Evolutionary conservation across 2,329 filamentous ascomycete species (phyloP), one percentile per base, ranked within the genome.

Genomic region (Beauveria australis): DNA sequence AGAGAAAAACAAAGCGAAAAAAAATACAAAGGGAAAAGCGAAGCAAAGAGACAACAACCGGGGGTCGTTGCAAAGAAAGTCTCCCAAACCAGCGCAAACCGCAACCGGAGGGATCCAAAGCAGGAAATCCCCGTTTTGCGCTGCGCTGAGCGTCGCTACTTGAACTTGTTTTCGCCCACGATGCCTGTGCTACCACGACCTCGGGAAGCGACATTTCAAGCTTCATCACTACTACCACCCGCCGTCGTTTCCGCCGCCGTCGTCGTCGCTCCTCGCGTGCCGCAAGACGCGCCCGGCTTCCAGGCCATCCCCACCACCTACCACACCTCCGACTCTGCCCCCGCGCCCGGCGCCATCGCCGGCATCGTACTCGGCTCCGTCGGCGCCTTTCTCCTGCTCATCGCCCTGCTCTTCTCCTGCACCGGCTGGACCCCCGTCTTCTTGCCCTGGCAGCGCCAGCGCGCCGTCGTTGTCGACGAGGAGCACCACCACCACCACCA

Each of bases 341-440:
- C 70, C 66, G 68, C 66, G 19, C 81, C 78, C 0, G 77, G 74
- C 62, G 71, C 72, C 54, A 69, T 80, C 16, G 77, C 71, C 10
- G 78, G 72, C 64, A 77, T 79, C 61, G 75, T 78, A 5, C 70
- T 80, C 55, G 78, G 77, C 64, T 73, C 75, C 47, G 73, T 79
- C 53, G 75, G 72, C 30, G 82, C 77, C 57, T 81, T 85, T 68
- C 68, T 84, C 37, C 72, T 85, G 40, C 63, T 84, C 14, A 71
- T 84, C 33, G 79, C 79, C 69, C 67, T 84, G 14, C 64, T 84
- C 61, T 82, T 81, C 68, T 74, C 76, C 2, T 74, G 74, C n/a
- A 70, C 82, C 33, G 77, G 78, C 62, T 73, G 77, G 33, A 74
- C 74, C 1, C 76, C 74, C 1, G 66, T 72, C 43, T 68, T 69